These are phyloP conservation scores for Podochytrium sp. DNA, from an alignment of 192 early-diverging fungal genomes.

Conservation along the genomic window DNA sequence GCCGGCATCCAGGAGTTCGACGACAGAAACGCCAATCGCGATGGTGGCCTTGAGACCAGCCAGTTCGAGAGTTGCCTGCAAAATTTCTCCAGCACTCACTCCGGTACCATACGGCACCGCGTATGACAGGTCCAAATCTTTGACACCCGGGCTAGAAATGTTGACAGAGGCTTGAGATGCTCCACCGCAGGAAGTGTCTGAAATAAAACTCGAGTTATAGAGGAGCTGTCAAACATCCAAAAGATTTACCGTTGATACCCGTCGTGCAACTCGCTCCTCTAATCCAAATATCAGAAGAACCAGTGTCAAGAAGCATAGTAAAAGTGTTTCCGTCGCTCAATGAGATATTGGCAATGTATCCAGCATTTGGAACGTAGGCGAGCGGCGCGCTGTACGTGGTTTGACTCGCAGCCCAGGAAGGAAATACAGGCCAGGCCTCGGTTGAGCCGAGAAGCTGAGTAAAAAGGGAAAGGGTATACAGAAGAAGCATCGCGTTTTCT, in stretches of 20 bases:
- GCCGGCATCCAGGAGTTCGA: no score
- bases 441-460: no score
- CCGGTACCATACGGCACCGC: conserved; percentile 29
- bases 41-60: conserved; percentile 19
- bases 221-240: no score
- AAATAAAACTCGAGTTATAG: no score
- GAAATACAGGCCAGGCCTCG: no score
- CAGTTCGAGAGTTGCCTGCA: conserved; percentile 19
- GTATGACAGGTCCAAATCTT: conserved; percentile 17
- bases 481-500: no score
- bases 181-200: conserved; percentile 16
- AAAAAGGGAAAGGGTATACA: no score
- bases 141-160: conserved; percentile 1
- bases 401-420: background rate
- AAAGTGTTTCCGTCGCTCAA: conserved; percentile 25
- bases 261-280: conserved; percentile 33
- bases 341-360: conserved; percentile 15
- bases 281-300: conserved; percentile 39
- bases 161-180: background rate
- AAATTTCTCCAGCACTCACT: conserved; percentile 10
- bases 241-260: no score
- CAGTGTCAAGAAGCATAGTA: conserved; percentile 41
- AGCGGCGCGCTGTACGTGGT: no score
- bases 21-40: conserved; percentile 16
- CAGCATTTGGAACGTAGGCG: conserved; percentile 18